These are phyloP conservation scores for Lupinus albus DNA, from an alignment of 306 rosid species.

Conservation along the genomic window DNA sequence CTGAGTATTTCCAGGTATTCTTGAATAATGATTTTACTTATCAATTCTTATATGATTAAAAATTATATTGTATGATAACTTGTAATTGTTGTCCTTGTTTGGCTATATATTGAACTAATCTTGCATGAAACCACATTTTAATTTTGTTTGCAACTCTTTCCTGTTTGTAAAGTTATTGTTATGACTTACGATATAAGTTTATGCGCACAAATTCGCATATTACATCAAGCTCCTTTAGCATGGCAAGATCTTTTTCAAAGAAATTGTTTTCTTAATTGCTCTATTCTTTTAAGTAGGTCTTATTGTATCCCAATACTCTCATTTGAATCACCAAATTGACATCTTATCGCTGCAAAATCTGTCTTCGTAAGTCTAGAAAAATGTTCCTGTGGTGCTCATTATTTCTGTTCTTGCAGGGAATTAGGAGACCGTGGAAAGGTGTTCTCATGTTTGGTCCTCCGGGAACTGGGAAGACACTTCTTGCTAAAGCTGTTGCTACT, in stretches of 20 bases:
- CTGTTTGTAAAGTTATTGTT: slow-evolving; percentile 19
- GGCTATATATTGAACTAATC: slow-evolving; percentile 8
- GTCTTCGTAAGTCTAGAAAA: slow-evolving; percentile 1
- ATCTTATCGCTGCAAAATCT: too few species aligned
- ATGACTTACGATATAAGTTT: not conserved
- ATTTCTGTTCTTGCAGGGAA: slow-evolving; percentile 69
- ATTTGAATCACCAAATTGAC: slow-evolving; percentile 13
- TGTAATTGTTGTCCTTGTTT: not conserved
- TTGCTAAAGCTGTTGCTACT: slow-evolving; percentile 98
- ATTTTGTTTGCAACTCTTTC: not conserved
- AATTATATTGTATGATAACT: not conserved
- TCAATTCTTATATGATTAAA: slow-evolving; percentile 14
- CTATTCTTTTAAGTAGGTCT: slow-evolving; percentile 14
- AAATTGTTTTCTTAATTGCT: not conserved
- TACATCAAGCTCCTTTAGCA: not conserved
- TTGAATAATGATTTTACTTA: slow-evolving; percentile 32
- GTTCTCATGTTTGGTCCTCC: slow-evolving; percentile 99
- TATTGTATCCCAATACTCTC: not conserved
- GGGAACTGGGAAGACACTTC: slow-evolving; percentile 97
- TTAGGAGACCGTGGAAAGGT: slow-evolving; percentile 99
- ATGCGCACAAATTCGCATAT: slow-evolving; percentile 20
- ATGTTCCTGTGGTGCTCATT: slow-evolving; percentile 35
- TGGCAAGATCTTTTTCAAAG: not conserved
- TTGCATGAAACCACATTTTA: not conserved
- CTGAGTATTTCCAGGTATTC: slow-evolving; percentile 92